These are phyloP conservation scores for Aspergillus fijiensis DNA, from an alignment of 2,329 filamentous ascomycete species.

Conservation along the genomic window DNA sequence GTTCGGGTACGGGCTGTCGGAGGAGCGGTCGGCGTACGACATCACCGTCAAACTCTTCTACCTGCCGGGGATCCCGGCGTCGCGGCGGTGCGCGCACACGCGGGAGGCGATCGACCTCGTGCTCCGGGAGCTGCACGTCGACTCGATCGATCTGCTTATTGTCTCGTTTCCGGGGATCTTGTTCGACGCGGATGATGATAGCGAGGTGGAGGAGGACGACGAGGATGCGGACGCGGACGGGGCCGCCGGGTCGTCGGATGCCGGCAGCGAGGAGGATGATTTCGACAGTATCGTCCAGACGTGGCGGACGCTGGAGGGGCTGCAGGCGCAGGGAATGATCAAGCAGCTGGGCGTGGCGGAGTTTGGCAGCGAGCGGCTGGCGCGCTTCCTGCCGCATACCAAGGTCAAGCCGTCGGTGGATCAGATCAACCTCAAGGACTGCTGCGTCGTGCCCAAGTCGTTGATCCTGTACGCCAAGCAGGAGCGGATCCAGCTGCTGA, in stretches of 20 bases:
- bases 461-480: slow-evolving; percentile 81
- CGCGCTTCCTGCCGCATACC: slow-evolving; percentile 71
- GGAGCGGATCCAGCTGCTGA: slow-evolving; percentile 80
- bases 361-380: slow-evolving; percentile 80
- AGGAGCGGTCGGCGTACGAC: slow-evolving; percentile 83
- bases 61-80: slow-evolving; percentile 67
- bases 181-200: slow-evolving; percentile 90
- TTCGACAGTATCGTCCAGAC: slow-evolving; percentile 66
- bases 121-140: slow-evolving; percentile 71
- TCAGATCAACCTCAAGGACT: slow-evolving; percentile 95
- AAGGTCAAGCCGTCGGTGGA: slow-evolving; percentile 76
- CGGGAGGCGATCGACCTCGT: slow-evolving; percentile 78
- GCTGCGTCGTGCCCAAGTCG: slow-evolving; percentile 90
- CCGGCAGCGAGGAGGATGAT: slow-evolving; percentile 48
- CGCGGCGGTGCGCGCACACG: slow-evolving; percentile 67
- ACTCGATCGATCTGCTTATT: slow-evolving; percentile 81
- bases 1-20: slow-evolving; percentile 69
- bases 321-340: slow-evolving; percentile 71
- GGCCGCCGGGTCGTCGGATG: slow-evolving; percentile 57
- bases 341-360: slow-evolving; percentile 81
- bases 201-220: slow-evolving; percentile 68
- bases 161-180: slow-evolving; percentile 90
- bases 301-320: slow-evolving; percentile 66
- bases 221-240: slow-evolving; percentile 64
- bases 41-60: slow-evolving; percentile 96